Evolutionary conservation across 108 stramenopile genomes (phyloP), one percentile per base, ranked within the genome.

Genomic region (Cyclotella choctawhatcheeana): DNA sequence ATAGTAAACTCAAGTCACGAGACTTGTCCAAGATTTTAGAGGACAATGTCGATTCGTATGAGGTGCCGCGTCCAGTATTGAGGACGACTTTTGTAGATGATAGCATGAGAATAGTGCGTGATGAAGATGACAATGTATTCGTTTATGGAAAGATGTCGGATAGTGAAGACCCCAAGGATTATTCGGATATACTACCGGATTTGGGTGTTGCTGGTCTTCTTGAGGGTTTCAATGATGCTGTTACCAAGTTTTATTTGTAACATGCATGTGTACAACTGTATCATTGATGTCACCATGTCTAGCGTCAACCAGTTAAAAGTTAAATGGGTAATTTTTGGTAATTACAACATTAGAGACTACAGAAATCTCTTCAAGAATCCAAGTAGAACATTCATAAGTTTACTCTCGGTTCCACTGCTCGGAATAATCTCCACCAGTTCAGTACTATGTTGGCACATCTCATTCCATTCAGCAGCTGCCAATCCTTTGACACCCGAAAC

Each of bases 201-300:
- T 79, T 95, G 26, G 94, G 94, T 2, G 61, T 91, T 12, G 74
- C 62, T 1, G 71, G 81, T n/a, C 71, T 95, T 3, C 47, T 95
- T 63, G 85, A 88, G 63, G 91, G 91, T 17, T 88, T 92, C 67
- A 93, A 93, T 74, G 92, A 93, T 65, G 79, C 82, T 6, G 59
- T 93, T 52, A 59, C 79, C 29, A 90, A 89, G 71, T 76, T 86
- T 62, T 93, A 85, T 56, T 54, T 90, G 52, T 93, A 85, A 79
- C 12, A 30, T 25, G 5, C 29, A 51, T 12, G 30, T 8, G n/a
- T n/a, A n/a, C n/a, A n/a, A n/a, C n/a, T n/a, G n/a, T n/a, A n/a
- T n/a, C n/a, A n/a, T n/a, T n/a, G n/a, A n/a, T n/a, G n/a, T n/a
- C n/a, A n/a, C n/a, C n/a, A n/a, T 33, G 52, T 34, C 3, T 20